Evolutionary conservation across 805 yeast species (phyloP).

Genomic region (Ascoidea rubescens): DNA sequence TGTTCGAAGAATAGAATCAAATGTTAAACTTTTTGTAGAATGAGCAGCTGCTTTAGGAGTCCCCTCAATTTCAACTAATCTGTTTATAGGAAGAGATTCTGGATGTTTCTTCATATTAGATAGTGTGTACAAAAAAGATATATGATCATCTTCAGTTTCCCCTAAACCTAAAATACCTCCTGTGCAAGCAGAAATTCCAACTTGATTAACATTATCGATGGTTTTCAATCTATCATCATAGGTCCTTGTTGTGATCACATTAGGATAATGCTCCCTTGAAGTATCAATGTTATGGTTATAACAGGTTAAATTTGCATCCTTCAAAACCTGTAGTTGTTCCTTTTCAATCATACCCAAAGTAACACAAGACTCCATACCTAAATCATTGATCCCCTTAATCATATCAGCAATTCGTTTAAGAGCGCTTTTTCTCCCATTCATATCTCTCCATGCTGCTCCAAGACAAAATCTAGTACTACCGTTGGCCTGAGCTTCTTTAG

Average conservation of each 20-base stretch:
- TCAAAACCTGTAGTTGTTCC: constrained; percentile 45
- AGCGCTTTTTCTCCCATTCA: constrained; percentile 64
- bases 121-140: constrained; percentile 52
- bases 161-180: constrained; percentile 77
- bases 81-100: constrained; percentile 69
- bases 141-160: constrained; percentile 57
- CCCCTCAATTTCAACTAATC: constrained; percentile 67
- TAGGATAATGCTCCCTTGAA: constrained; percentile 62
- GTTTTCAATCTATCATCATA: constrained; percentile 63
- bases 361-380: constrained; percentile 68
- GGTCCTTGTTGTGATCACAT: constrained; percentile 54
- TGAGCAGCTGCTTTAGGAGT: constrained; percentile 58
- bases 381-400: constrained; percentile 47
- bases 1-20: constrained; percentile 52
- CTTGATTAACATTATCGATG: constrained; percentile 44
- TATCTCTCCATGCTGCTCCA: constrained; percentile 86
- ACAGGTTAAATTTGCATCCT: constrained; percentile 66
- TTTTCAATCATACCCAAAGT: constrained; percentile 66
- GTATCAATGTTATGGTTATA: constrained; percentile 76
- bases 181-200: constrained; percentile 58
- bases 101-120: constrained; percentile 63
- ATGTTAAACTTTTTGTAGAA: constrained; percentile 31
- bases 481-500: constrained; percentile 48
- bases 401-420: constrained; percentile 46
- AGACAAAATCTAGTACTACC: constrained; percentile 72